Base-by-base conservation (phyloP, 495 filamentous ascomycete genomes). In the Penicilliopsis zonata region DNA sequence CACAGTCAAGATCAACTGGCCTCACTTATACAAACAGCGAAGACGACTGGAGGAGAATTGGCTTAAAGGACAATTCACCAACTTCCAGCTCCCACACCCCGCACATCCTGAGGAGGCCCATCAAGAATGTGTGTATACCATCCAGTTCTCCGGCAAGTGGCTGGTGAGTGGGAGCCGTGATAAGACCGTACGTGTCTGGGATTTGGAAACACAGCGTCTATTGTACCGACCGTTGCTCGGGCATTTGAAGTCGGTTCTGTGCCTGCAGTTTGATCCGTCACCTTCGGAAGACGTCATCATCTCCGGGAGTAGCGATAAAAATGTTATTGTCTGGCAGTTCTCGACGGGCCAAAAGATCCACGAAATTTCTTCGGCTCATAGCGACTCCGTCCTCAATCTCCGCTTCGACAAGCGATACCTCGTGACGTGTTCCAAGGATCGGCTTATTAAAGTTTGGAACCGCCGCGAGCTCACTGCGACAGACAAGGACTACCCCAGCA, bases 401-500 rank as follows among this genome's bases (percentile, higher is more conserved):
- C 75, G 81, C 41, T 99, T 96, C 49, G 86, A 94, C 43, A 73
- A 84, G 38, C 73, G 82, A 4, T 92, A 85, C 41, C 66, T 99
- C 13, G 83, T 96, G 5, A 99, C 90, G 1, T 95, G 90, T 52
- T 94, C 86, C 32, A 99, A 96, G 48, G 90, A 99, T 53, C 87
- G 87, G 45, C 76, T 80, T 0, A 90, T 99, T 57, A 95, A 94
- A 45, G 72, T 96, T 8, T 99, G 92, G 76, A 94, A 83, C 47
- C 80, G 92, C 1, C 66, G 57, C 24, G 67, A 77, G 20, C 62
- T 98, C 12, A 59, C 66, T 17, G 69, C 76, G 16, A 74, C 70
- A 9, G 74, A 86, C 37, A 47, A 69, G n/a, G 72, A 82, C 33
- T 93, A 85, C 46, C 74, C 72, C 6, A 45, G 38, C 4, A 42